Conservation (phyloP, 495 filamentous ascomycete species). For the Hamigera avellanea region DNA sequence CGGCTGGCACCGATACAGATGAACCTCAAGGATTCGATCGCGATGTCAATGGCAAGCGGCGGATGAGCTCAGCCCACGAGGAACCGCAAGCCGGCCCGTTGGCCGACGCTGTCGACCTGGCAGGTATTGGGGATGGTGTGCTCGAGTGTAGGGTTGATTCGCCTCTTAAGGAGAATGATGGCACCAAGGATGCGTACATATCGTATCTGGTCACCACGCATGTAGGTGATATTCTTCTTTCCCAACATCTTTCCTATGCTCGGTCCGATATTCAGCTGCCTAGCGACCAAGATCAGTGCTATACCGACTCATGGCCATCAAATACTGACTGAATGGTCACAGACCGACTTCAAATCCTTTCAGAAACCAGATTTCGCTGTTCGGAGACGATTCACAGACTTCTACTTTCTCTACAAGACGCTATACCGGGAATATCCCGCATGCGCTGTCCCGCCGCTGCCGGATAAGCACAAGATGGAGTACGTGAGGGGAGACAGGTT, state of each 20-base stretch:
- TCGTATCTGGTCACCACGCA: constrained; percentile 88
- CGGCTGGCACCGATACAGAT: constrained; percentile 31
- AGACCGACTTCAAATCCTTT: constrained; percentile 93
- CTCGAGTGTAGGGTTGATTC: constrained; percentile 73
- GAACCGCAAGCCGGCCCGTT: constrained; percentile 41
- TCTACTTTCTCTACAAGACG: constrained; percentile 90
- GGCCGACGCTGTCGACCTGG: constrained; percentile 48
- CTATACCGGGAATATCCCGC: constrained; percentile 78
- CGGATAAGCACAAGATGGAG: constrained; percentile 98
- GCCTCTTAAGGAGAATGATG: constrained; percentile 87
- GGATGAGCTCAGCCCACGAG: constrained; percentile 34
- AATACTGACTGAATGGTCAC: constrained; percentile 1
- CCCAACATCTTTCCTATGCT: neutral
- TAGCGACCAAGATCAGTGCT: neutral
- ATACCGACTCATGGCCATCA: neutral
- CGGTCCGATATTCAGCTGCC: neutral
- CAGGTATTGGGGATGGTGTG: constrained; percentile 62
- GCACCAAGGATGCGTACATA: constrained; percentile 94
- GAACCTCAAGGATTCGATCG: constrained; percentile 18
- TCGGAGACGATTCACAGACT: constrained; percentile 90
- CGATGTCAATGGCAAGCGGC: constrained; percentile 41
- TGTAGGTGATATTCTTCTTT: constrained; percentile 42
- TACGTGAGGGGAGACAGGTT: constrained; percentile 95
- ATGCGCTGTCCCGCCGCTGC: constrained; percentile 86
- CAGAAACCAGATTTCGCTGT: constrained; percentile 64